Conservation (phyloP, 345 rosid species). For the Hirschfeldia incana region DNA sequence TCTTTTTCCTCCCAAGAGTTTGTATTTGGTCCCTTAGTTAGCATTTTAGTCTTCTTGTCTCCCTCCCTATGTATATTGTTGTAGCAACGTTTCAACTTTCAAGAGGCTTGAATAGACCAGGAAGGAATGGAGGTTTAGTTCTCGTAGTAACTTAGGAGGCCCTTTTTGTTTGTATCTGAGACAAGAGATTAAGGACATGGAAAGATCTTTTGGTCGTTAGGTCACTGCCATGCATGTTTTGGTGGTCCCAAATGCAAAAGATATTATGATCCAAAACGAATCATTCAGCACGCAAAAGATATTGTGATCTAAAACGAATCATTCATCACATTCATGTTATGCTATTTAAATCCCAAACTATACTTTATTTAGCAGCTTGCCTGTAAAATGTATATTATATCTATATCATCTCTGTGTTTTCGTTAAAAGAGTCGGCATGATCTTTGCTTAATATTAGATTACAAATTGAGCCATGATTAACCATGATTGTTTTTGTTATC, state of each 20-base stretch:
- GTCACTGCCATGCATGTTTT: constrained; percentile 20
- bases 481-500: not conserved
- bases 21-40: constrained; percentile 26
- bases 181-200: not conserved
- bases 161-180: not conserved
- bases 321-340: not conserved
- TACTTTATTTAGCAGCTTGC: not conserved
- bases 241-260: not conserved
- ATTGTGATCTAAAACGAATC: not conserved
- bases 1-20: not conserved
- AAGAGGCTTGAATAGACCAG: not conserved
- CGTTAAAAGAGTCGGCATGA: too few species aligned
- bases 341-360: not conserved
- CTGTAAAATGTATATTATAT: not conserved
- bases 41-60: constrained; percentile 22
- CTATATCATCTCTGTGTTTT: too few species aligned
- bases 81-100: constrained; percentile 12
- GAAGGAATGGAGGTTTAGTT: not conserved
- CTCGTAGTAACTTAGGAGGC: constrained; percentile 17
- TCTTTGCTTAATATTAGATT: not conserved
- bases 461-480: not conserved
- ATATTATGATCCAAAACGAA: not conserved
- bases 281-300: not conserved
- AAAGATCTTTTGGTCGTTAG: not conserved
- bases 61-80: not conserved